These are phyloP conservation scores for Spongispora temasekensis DNA, from an alignment of 1,284 basidiomycete species.

Conservation along the genomic window DNA sequence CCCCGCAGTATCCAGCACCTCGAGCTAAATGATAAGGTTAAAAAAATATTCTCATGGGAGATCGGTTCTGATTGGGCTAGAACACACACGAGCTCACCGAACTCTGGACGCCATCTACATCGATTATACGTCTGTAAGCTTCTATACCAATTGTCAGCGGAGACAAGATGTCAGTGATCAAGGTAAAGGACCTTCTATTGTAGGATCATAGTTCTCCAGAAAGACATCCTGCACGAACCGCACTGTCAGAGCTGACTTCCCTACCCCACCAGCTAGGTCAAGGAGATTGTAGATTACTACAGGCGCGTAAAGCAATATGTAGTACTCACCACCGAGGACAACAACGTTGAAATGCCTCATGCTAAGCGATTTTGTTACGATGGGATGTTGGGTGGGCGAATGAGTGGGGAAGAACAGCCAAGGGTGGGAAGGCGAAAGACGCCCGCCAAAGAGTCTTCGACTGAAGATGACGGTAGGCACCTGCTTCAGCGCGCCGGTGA, in stretches of 20 bases:
- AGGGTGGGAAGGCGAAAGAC: slow-evolving; percentile 29
- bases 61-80: slow-evolving; percentile 9
- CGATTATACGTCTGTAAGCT: slow-evolving; percentile 57
- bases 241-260: slow-evolving; percentile 79
- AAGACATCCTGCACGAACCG: slow-evolving; percentile 77
- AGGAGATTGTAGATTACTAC: slow-evolving; percentile 8
- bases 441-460: not conserved
- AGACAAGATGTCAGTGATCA: slow-evolving; percentile 2
- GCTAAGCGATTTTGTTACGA: slow-evolving; percentile 14
- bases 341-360: slow-evolving; percentile 76
- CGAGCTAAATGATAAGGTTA: slow-evolving; percentile 51
- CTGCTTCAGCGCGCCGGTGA: not conserved
- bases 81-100: slow-evolving; percentile 46
- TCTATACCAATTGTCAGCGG: slow-evolving; percentile 12
- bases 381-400: slow-evolving; percentile 11
- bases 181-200: slow-evolving; percentile 66
- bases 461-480: not conserved
- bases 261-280: slow-evolving; percentile 74
- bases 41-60: slow-evolving; percentile 14
- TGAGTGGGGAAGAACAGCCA: slow-evolving; percentile 11
- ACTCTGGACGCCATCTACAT: slow-evolving; percentile 60
- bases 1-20: slow-evolving; percentile 88
- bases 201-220: slow-evolving; percentile 78
- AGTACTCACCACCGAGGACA: slow-evolving; percentile 70
- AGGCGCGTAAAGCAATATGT: slow-evolving; percentile 6